A percentile compares a stretch with the other conserved stretches of the same genome.
Conservation (phyloP, 2,329 filamentous ascomycete genomes). For the Aspergillus sojae region DNA sequence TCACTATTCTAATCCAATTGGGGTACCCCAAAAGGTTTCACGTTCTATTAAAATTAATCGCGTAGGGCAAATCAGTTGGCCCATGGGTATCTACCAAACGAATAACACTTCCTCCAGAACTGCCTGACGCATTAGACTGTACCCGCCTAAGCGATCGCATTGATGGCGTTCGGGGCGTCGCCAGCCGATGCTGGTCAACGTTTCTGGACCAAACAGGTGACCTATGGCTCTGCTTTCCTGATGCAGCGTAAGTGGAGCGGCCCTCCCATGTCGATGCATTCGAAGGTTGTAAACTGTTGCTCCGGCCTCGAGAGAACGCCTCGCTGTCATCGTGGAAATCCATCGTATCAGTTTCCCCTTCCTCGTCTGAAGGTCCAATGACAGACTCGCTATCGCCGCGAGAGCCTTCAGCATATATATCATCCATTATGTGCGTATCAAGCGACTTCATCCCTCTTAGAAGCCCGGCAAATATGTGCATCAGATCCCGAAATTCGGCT, state of each 20-base stretch:
- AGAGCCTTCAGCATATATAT: slow-evolving; percentile 30
- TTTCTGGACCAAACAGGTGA: slow-evolving; percentile 21
- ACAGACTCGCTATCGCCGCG: slow-evolving; percentile 33
- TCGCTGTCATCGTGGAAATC: slow-evolving; percentile 29
- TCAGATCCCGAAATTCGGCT: slow-evolving; percentile 72
- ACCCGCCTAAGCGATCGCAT: slow-evolving; percentile 36
- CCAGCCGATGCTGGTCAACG: slow-evolving; percentile 15
- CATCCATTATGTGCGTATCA: slow-evolving; percentile 56
- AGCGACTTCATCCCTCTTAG: slow-evolving; percentile 73
- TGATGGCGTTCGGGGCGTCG: slow-evolving; percentile 36
- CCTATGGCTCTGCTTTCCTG: slow-evolving; percentile 23
- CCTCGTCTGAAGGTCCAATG: slow-evolving; percentile 43
- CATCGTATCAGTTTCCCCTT: slow-evolving; percentile 41
- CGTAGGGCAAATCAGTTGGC: slow-evolving; percentile 38
- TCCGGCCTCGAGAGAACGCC: slow-evolving; percentile 26
- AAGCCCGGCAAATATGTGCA: slow-evolving; percentile 81
- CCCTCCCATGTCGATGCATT: slow-evolving; percentile 33
- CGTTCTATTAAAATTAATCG: slow-evolving; percentile 26
- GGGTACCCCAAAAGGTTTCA: not conserved
- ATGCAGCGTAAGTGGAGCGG: slow-evolving; percentile 33
- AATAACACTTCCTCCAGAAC: slow-evolving; percentile 44
- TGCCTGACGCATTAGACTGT: slow-evolving; percentile 36
- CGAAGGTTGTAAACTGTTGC: slow-evolving; percentile 29
- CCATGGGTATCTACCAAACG: slow-evolving; percentile 34
- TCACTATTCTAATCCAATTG: not conserved